Evolutionary conservation across 2,329 filamentous ascomycete species (phyloP).

Genomic region (Drechslerella coelobrocha): DNA sequence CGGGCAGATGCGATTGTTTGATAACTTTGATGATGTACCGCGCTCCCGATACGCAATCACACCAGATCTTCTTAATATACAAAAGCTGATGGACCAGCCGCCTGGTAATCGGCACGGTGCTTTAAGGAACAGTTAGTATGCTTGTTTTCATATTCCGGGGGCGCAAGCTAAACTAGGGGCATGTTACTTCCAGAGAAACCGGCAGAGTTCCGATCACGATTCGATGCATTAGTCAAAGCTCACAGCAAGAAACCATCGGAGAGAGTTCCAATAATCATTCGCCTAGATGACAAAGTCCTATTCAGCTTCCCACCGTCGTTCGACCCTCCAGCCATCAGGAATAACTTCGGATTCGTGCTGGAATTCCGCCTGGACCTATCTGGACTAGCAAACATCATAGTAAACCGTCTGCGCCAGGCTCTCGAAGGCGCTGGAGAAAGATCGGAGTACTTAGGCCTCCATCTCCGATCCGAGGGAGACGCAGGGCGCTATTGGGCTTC

Average conservation of each 20-base stretch:
- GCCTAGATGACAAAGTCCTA: constrained; percentile 21
- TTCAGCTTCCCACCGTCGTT: constrained; percentile 48
- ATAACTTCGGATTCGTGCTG: constrained; percentile 61
- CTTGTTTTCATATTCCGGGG: not conserved
- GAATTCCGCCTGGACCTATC: constrained; percentile 60
- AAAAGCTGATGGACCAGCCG: constrained; percentile 57
- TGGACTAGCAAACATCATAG: constrained; percentile 58
- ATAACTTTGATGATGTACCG: constrained; percentile 58
- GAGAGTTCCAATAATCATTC: constrained; percentile 3
- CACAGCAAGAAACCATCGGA: constrained; percentile 7
- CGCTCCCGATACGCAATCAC: constrained; percentile 56
- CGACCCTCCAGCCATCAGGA: constrained; percentile 62
- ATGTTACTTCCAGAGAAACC: constrained; percentile 5
- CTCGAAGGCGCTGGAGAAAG: not conserved
- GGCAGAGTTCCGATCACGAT: constrained; percentile 11
- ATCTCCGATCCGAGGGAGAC: constrained; percentile 63
- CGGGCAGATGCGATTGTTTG: constrained; percentile 61
- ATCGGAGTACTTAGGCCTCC: constrained; percentile 59
- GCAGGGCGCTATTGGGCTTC: constrained; percentile 13
- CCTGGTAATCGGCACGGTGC: constrained; percentile 30
- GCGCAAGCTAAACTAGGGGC: not conserved
- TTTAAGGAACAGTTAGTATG: constrained; percentile 18
- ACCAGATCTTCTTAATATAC: constrained; percentile 60
- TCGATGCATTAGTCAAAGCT: constrained; percentile 5
- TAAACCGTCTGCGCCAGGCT: constrained; percentile 57